Base-by-base conservation (phyloP, 1,139 yeast genomes). In the Starmera stellimalicola region DNA sequence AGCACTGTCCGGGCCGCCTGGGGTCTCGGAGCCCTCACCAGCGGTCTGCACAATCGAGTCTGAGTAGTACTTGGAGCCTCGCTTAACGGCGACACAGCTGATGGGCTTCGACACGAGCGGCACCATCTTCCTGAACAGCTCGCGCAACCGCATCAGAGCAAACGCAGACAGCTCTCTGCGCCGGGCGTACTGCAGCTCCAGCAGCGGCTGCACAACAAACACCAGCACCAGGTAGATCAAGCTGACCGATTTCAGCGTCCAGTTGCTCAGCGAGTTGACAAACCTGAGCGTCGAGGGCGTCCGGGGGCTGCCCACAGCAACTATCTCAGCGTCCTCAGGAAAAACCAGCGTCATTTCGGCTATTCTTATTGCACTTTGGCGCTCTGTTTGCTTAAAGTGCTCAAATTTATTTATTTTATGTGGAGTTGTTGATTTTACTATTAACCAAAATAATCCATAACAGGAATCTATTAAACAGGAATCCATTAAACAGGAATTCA, bases 11-110 rank as follows among this genome's bases (percentile, higher is more conserved):
- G 37, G 17, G 31, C 36, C 14, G 8, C 16, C 29, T 7, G 12
- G 19, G 5, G 37, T 41, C 3, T 39, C 43, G 5, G 11, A 24
- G 11, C 37, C 50, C 22, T 43, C 12, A 22, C 12, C 12, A 20
- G 9, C 55, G 0, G 64, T 50, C 40, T 62, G 47, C 34, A 51
- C 45, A 35, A 58, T 54, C 2, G 69, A 61, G 41, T 66, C 72
- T 3, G 66, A 60, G 35, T 63, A 60, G 17, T 56, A 41, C 30
- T 55, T 54, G 11, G 63, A 68, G 19, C 61, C 60, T 33, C 63
- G 59, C 23, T 58, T 62, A n/a, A 65, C 47, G 5, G 55, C 57
- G 12, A 65, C 57, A 3, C 57, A 42, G 4, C 70, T 65, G 2
- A 57, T 45, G n/a, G n/a, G n/a, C 9, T 37, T 43, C 17, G 37